Conservation (phyloP, 2,329 filamentous ascomycete species). For the Verticillium dahliae region DNA sequence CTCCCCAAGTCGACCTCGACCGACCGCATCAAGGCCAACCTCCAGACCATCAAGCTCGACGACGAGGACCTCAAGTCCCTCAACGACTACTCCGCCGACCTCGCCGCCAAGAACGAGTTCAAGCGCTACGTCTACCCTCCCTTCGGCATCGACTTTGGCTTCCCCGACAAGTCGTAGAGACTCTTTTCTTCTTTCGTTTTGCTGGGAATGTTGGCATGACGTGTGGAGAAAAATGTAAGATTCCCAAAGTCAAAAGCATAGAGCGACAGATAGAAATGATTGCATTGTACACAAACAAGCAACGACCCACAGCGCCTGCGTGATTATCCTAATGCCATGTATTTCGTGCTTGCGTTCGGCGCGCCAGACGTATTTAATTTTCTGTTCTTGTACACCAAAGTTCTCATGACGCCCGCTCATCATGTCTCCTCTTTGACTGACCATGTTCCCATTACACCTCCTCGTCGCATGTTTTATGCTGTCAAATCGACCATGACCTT, state of each 20-base stretch:
- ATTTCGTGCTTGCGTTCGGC: no score
- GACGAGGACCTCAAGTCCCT: slow-evolving; percentile 54
- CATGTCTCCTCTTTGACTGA: no score
- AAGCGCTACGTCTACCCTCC: slow-evolving; percentile 62
- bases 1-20: slow-evolving; percentile 67
- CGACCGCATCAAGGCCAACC: slow-evolving; percentile 63
- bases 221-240: not conserved
- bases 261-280: slow-evolving; percentile 1
- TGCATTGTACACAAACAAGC: not conserved
- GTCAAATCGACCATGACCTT: slow-evolving; percentile 62
- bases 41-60: slow-evolving; percentile 59
- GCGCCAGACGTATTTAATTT: no score
- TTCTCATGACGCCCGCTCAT: no score
- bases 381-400: no score
- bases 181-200: not conserved
- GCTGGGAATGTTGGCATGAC: not conserved
- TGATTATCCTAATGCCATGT: no score
- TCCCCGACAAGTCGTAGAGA: slow-evolving; percentile 54
- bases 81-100: slow-evolving; percentile 44
- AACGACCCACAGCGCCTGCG: not conserved
- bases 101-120: slow-evolving; percentile 43
- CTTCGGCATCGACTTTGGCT: slow-evolving; percentile 63
- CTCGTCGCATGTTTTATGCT: not conserved
- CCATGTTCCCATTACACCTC: no score
- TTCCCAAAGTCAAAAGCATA: not conserved